A percentile compares a stretch with the other conserved stretches of the same genome.
These are phyloP conservation scores for Vanrija pseudolonga DNA, from an alignment of 1,284 basidiomycete species.

Conservation along the genomic window DNA sequence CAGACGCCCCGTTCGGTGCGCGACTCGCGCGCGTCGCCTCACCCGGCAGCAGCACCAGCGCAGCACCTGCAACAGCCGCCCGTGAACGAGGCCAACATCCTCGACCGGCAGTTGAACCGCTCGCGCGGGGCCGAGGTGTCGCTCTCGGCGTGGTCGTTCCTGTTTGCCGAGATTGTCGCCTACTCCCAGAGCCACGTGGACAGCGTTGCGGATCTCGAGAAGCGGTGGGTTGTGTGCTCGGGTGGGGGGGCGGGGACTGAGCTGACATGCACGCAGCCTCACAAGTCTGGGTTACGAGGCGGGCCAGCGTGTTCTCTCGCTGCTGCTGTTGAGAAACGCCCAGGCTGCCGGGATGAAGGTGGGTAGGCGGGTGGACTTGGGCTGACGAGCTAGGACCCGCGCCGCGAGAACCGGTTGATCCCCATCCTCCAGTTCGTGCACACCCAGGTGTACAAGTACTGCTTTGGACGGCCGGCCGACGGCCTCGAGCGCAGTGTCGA, in stretches of 20 bases:
- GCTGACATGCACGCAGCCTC: conserved; percentile 58
- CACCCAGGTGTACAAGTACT: conserved; percentile 87
- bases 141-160: conserved; percentile 74
- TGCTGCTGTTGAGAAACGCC: conserved; percentile 46
- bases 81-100: conserved; percentile 49
- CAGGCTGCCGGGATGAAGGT: conserved; percentile 45
- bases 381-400: conserved; percentile 68
- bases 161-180: conserved; percentile 86
- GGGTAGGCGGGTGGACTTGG: conserved; percentile 58
- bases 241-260: not conserved
- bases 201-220: conserved; percentile 91
- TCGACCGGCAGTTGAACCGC: conserved; percentile 81
- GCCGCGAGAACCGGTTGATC: conserved; percentile 80
- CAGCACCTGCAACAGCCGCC: not conserved
- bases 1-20: conserved; percentile 7
- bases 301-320: conserved; percentile 67
- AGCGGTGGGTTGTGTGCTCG: conserved; percentile 54
- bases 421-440: conserved; percentile 87
- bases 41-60: not conserved
- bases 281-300: conserved; percentile 87
- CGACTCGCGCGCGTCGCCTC: conserved; percentile 7
- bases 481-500: conserved; percentile 93
- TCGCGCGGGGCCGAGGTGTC: conserved; percentile 75
- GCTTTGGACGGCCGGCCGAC: conserved; percentile 90
- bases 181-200: conserved; percentile 93